Evolutionary conservation across 1,284 basidiomycete genomes (phyloP), one percentile per base, ranked within the genome.

Genomic region (Ustilago trichophora): DNA sequence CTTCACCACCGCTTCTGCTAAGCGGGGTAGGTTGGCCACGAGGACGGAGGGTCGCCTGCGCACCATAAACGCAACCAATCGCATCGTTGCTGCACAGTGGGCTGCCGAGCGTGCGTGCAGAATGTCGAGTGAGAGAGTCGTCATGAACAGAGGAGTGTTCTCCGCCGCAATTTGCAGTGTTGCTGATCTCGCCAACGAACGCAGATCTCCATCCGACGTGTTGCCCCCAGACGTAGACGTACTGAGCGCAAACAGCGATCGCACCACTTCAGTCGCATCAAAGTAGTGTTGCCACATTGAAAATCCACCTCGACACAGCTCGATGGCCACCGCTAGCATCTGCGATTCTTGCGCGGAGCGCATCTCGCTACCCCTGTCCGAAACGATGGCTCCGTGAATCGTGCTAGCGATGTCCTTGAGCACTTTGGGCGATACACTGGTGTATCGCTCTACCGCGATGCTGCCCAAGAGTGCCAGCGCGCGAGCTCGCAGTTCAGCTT

Each of bases 1-100:
- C 80, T 94, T 96, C 19, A 98, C 93, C 1, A 99, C 93, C 1
- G 93, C 93, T 80, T 99, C 95, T 77, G 93, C 89, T 33, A 98
- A 84, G 24, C 90, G 86, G 0, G 95, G 91, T 27, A 98, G 83
- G 72, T 91, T 92, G 11, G 91, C 87, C 69, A 92, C 90, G 37
- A 98, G 84, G 11, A 96, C 88, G 31, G 53, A 50, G 1, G 48
- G 58, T 24, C 50, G 44, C 85, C 91, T 96, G 75, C 92, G 88
- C 59, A 97, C 92, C 76, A 98, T 86, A 80, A 95, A 95, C 0
- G 93, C 92, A 10, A 98, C 88, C 7, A 98, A 87, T 77, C 94
- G 92, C 88, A 98, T 88, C 36, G 96, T 91, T 7, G 90, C 89
- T 73, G 89, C 92, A 38, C 93, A 86, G 71, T 94, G 89, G 49